Percentiles rank a stretch among this genome's conserved stretches.
phyloP scores from a whole-genome alignment of 805 yeast genomes.

The Starmerella floris region DNA sequence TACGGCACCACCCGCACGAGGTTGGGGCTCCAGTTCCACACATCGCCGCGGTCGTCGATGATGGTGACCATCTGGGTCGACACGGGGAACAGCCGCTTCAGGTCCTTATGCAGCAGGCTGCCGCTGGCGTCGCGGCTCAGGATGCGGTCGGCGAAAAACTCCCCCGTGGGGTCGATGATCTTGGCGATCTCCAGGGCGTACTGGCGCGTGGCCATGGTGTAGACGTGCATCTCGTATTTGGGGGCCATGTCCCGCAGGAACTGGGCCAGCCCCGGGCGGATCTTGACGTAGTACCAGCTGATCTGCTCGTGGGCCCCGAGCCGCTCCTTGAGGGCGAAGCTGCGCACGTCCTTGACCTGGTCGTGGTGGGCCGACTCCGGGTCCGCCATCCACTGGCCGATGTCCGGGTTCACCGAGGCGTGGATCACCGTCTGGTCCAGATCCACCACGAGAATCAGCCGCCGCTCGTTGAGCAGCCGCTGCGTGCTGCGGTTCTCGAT shows the following conservation, averaged over 20 bases:
- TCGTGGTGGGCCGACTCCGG: conserved; percentile 72
- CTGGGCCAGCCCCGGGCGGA: conserved; percentile 71
- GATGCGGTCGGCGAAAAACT: conserved; percentile 79
- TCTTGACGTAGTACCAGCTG: conserved; percentile 85
- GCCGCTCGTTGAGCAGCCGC: conserved; percentile 46
- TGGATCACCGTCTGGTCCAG: conserved; percentile 95
- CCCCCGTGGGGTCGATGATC: conserved; percentile 80
- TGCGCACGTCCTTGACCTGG: conserved; percentile 66
- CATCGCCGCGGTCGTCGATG: conserved; percentile 96
- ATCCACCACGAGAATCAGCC: conserved; percentile 84
- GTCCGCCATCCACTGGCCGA: conserved; percentile 90
- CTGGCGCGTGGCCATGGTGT: conserved; percentile 95
- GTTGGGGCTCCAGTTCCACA: conserved; percentile 95
- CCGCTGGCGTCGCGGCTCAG: conserved; percentile 92
- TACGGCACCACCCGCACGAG: conserved; percentile 87
- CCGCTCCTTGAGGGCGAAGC: conserved; percentile 70
- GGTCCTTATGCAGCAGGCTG: conserved; percentile 72
- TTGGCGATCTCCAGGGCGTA: conserved; percentile 83
- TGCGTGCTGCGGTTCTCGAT: conserved; percentile 58
- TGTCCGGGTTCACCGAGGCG: conserved; percentile 95
- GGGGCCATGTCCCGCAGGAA: conserved; percentile 54
- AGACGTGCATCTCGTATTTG: conserved; percentile 78
- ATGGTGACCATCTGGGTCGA: conserved; percentile 93
- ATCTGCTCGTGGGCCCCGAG: conserved; percentile 9
- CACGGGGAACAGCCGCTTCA: conserved; percentile 82